Evolutionary conservation across 192 early-diverging fungal species (phyloP).

Genomic region (Podila verticillata): DNA sequence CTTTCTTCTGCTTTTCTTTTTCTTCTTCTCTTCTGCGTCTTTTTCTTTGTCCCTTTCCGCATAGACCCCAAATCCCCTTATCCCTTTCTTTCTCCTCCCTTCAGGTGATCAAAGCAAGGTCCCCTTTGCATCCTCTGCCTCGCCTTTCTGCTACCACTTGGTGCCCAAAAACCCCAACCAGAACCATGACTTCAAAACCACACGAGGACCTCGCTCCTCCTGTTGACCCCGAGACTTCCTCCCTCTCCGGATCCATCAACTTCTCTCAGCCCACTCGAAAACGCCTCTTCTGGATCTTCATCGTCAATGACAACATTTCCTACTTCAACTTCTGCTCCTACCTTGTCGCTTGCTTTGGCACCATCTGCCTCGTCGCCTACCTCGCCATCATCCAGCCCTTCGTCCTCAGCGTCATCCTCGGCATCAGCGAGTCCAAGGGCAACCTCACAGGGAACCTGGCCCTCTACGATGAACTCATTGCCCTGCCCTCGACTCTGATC

Average conservation of each 20-base stretch:
- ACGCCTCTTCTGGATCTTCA: conserved; percentile 41
- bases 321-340: conserved; percentile 40
- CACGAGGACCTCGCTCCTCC: not conserved
- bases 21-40: not conserved
- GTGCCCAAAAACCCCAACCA: not conserved
- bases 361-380: conserved; percentile 49
- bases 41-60: not conserved
- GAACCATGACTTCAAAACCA: not conserved
- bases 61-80: not conserved
- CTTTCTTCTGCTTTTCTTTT: not conserved
- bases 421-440: conserved; percentile 26
- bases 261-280: not conserved
- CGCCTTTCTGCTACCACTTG: not conserved
- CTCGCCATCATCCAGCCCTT: conserved; percentile 54
- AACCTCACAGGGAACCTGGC: conserved; percentile 65
- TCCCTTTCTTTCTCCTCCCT: not conserved
- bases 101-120: not conserved
- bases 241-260: not conserved
- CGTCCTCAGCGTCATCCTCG: conserved; percentile 45
- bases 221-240: not conserved
- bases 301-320: conserved; percentile 34
- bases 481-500: conserved; percentile 60
- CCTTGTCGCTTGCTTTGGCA: conserved; percentile 16
- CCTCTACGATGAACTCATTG: conserved; percentile 72
- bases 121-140: not conserved